Base-by-base conservation (phyloP, 2,329 filamentous ascomycete species). In the Nigrospora sphaerica region DNA sequence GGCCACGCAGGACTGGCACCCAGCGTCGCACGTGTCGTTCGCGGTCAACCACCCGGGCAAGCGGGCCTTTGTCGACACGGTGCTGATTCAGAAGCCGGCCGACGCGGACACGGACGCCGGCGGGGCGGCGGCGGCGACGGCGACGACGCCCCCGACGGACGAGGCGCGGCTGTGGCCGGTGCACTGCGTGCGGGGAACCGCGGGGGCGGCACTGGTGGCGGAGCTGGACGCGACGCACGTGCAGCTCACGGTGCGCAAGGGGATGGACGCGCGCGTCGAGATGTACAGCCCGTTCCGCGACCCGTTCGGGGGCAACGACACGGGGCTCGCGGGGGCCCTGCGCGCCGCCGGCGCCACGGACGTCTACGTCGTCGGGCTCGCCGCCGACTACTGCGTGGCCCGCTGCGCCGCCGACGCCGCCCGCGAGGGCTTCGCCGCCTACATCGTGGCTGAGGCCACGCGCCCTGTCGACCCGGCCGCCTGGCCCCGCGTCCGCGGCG, bases 271-370 rank as follows among this genome's bases (percentile, higher is more conserved):
- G 39, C 71, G 77, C 39, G 78, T 95, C 2, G 93, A 98, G 67
- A 95, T 96, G 86, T 97, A 96, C 68, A 92, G 86, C 51, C 90
- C 85, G 1, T 97, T 98, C 58, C 84, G 85, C 50, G 87, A 91
- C 60, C 86, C 88, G 0, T 92, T 96, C 57, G 66, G 66, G 35
- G 71, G 85, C 13, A 71, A 70, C 23, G 80, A 83, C 57, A 83
- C 78, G 57, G 82, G 83, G 13, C 70, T 97, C 23, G 76, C 74
- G 2, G 68, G 60, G 1, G 59, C 72, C 41, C 63, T 98, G 54
- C 73, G 64, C 44, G 71, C 71, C 3, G 70, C 69, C 14, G 71
- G 67, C 1, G 71, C 95, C 28, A 89, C 86, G 6, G 78, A 95
- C 62, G 87, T 96, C 6, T 96, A 84, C 62, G 80, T 93, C 18